Conservation (phyloP, 108 stramenopile genomes). For the Cyclotella choctawhatcheeana region DNA sequence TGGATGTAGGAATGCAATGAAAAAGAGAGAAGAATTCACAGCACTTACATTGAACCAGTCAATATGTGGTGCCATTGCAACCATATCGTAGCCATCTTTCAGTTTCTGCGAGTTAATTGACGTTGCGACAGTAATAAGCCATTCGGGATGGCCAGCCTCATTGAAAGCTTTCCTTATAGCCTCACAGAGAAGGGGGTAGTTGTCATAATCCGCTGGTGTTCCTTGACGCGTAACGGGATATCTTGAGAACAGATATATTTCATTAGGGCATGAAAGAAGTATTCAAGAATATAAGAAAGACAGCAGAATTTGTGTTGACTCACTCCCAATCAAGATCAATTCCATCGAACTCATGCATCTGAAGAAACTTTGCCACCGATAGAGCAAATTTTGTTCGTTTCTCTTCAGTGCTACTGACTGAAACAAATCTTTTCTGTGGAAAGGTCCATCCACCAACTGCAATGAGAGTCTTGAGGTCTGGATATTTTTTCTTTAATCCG, state of each 20-base stretch:
- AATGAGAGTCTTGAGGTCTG: conserved; percentile 29
- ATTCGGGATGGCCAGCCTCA: conserved; percentile 24
- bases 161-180: conserved; percentile 34
- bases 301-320: no score
- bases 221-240: conserved; percentile 36
- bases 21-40: no score
- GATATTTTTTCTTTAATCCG: conserved; percentile 20
- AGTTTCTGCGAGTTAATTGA: conserved; percentile 22
- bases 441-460: conserved; percentile 33
- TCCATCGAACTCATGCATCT: conserved; percentile 29
- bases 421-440: conserved; percentile 18
- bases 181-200: conserved; percentile 38
- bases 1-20: no score
- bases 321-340: conserved; percentile 42
- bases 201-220: conserved; percentile 34
- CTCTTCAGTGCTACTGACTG: conserved; percentile 21
- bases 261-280: no score
- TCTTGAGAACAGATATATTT: conserved; percentile 6
- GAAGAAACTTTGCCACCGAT: conserved; percentile 32
- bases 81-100: conserved; percentile 37
- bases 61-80: conserved; percentile 25
- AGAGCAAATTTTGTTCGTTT: conserved; percentile 29
- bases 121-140: conserved; percentile 44
- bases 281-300: no score
- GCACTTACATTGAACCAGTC: conserved; percentile 49